Percentiles rank a stretch among this genome's conserved stretches.
Evolutionary conservation across 441 rosid species (phyloP).

Genomic region (Francoa sonchifolia): DNA sequence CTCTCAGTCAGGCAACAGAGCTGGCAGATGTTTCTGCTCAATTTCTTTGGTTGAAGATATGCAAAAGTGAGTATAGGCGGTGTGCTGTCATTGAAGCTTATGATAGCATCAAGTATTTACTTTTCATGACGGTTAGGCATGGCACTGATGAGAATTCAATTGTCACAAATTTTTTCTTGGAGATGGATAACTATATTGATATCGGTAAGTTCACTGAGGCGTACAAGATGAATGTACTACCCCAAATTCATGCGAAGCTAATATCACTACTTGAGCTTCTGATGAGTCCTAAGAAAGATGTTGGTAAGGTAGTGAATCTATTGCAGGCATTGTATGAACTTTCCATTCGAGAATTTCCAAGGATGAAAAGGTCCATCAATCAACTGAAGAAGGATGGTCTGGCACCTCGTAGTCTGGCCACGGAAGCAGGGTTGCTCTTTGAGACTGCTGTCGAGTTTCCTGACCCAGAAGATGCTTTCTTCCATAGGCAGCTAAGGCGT

Average conservation of each 20-base stretch:
- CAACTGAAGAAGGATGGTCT: slow-evolving; percentile 7
- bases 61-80: slow-evolving; percentile 13
- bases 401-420: slow-evolving; percentile 2
- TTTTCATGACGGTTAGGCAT: not conserved
- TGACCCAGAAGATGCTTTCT: slow-evolving; percentile 7
- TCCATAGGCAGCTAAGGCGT: slow-evolving; percentile 10
- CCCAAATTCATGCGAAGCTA: slow-evolving; percentile 6
- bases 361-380: not conserved
- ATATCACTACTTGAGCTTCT: slow-evolving; percentile 9
- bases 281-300: slow-evolving; percentile 1
- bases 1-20: slow-evolving; percentile 10
- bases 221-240: slow-evolving; percentile 6
- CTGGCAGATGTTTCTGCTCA: slow-evolving; percentile 7
- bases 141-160: slow-evolving; percentile 7
- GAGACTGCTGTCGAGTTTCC: slow-evolving; percentile 8
- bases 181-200: not conserved
- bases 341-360: slow-evolving; percentile 10
- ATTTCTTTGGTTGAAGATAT: slow-evolving; percentile 8
- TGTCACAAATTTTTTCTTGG: slow-evolving; percentile 1
- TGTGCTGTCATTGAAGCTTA: slow-evolving; percentile 16
- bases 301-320: slow-evolving; percentile 8
- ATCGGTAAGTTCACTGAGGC: not conserved
- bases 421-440: slow-evolving; percentile 14
- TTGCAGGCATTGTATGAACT: slow-evolving; percentile 13
- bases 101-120: slow-evolving; percentile 10